These are phyloP conservation scores for Scutellaria minor DNA, from an alignment of 257 asterid species.

Conservation along the genomic window DNA sequence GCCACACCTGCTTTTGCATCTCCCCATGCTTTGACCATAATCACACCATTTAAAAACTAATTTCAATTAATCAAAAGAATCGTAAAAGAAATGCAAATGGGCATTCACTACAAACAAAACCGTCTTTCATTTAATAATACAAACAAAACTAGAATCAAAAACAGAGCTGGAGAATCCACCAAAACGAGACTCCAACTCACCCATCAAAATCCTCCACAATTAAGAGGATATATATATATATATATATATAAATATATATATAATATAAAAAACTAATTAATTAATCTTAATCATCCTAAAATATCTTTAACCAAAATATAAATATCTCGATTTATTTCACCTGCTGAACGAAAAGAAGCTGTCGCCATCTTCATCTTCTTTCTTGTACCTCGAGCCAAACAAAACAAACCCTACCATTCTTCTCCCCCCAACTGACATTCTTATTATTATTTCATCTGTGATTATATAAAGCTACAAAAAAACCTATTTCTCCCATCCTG, in stretches of 20 bases:
- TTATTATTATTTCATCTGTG: slow-evolving; percentile 15
- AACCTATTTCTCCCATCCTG: slow-evolving; percentile 3
- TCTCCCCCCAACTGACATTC: slow-evolving; percentile 4
- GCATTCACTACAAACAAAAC: slow-evolving; percentile 39
- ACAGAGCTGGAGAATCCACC: slow-evolving; percentile 43
- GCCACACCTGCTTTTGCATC: slow-evolving; percentile 40
- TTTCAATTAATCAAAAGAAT: not conserved
- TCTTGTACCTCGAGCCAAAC: slow-evolving; percentile 46
- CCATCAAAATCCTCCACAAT: slow-evolving; percentile 24
- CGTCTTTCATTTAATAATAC: slow-evolving; percentile 24
- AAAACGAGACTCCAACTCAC: slow-evolving; percentile 49
- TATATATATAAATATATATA: no score
- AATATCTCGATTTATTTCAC: slow-evolving; percentile 25
- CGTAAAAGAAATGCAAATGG: slow-evolving; percentile 25
- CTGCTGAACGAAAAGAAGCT: slow-evolving; percentile 32
- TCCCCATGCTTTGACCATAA: slow-evolving; percentile 52
- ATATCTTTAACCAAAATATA: not conserved
- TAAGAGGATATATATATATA: slow-evolving; percentile 28
- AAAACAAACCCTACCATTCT: slow-evolving; percentile 18
- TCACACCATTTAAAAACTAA: not conserved
- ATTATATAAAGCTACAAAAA: slow-evolving; percentile 11
- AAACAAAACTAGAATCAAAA: slow-evolving; percentile 23
- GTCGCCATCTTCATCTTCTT: slow-evolving; percentile 38
- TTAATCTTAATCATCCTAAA: slow-evolving; percentile 16
- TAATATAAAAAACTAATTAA: not conserved